phyloP scores from a whole-genome alignment of 1,284 basidiomycete species.

The Peniophora sp. region DNA sequence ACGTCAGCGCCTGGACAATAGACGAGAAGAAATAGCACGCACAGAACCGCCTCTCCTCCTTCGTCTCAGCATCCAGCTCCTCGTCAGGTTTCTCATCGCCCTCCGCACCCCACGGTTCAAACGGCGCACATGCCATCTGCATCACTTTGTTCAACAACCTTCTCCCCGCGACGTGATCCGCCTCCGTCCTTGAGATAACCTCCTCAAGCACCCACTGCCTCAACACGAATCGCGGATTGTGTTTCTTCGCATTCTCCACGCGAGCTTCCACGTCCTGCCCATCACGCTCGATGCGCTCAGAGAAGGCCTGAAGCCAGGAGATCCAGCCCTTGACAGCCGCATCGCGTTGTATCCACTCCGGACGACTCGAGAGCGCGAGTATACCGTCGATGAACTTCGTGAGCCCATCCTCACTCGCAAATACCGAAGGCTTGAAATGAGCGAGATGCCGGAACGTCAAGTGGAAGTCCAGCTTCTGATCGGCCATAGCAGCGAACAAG shows the following conservation, averaged over 20 bases:
- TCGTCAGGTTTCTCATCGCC: constrained; percentile 30
- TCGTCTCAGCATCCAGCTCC: constrained; percentile 48
- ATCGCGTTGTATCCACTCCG: constrained; percentile 31
- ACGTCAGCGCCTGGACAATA: too few species aligned
- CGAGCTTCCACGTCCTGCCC: constrained; percentile 24
- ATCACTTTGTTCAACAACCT: constrained; percentile 67
- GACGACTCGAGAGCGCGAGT: constrained; percentile 38
- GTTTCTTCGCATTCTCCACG: constrained; percentile 28
- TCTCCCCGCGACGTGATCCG: constrained; percentile 49
- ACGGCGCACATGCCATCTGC: constrained; percentile 79
- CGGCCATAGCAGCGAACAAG: constrained; percentile 63
- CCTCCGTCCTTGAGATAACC: constrained; percentile 68
- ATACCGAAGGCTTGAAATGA: constrained; percentile 49
- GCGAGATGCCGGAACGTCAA: constrained; percentile 68
- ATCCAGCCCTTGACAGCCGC: constrained; percentile 43
- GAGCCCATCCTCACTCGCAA: constrained; percentile 11
- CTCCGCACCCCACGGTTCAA: constrained; percentile 74
- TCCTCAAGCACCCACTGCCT: constrained; percentile 93
- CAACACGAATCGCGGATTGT: constrained; percentile 85
- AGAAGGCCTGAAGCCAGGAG: constrained; percentile 66
- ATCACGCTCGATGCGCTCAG: constrained; percentile 52
- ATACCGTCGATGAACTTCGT: constrained; percentile 41
- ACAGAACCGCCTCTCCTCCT: constrained; percentile 72
- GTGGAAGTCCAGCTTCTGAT: constrained; percentile 76
- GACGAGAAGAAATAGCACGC: constrained; percentile 24